Evolutionary conservation across 1,284 basidiomycete species (phyloP), one percentile per base, ranked within the genome.

Genomic region (Boletus smithii): DNA sequence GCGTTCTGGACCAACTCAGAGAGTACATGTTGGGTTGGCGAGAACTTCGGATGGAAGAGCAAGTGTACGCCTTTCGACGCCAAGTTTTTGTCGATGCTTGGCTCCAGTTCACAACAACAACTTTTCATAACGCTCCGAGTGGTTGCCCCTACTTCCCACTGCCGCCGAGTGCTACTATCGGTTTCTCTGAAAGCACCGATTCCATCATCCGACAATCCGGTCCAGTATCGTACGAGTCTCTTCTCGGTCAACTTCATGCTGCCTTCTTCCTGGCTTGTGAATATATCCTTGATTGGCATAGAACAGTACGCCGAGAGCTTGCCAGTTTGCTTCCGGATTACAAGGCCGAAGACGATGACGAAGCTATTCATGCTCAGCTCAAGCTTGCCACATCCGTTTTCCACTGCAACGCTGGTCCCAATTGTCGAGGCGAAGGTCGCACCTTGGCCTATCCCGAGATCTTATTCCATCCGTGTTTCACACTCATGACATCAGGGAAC

Each of bases 1-100:
- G 23, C 26, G 18, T 65, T 36, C 22, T 63, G 16, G 51, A 57
- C 20, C 53, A 65, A 36, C 51, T 69, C n/a, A 43, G 33, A 30
- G 58, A 53, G 5, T 55, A 65, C 42, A 69, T 64, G 65, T 31
- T 50, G 7, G 58, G 46, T 16, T 69, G 67, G 66, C 65, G 57
- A 44, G 65, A 65, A 39, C 58, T 69, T 46, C 52, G 60, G 20
- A 58, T 58, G 52, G 66, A 64, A 49, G 63, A 68, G 31, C 61
- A 44, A 31, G 55, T 64, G 5, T 68, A 64, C 29, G 32, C 42
- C 36, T 13, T 17, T 38, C 62, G 65, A 44, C 66, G 62, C 33
- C 49, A 44, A 24, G 6, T 49, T 43, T 65, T 69, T 39, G 31
- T 60, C 42, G 60, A 66, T 27, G 55, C 57, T 41, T 64, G 62